Evolutionary conservation across 345 rosid species (phyloP), one percentile per base, ranked within the genome.

Genomic region (Citrus glauca): DNA sequence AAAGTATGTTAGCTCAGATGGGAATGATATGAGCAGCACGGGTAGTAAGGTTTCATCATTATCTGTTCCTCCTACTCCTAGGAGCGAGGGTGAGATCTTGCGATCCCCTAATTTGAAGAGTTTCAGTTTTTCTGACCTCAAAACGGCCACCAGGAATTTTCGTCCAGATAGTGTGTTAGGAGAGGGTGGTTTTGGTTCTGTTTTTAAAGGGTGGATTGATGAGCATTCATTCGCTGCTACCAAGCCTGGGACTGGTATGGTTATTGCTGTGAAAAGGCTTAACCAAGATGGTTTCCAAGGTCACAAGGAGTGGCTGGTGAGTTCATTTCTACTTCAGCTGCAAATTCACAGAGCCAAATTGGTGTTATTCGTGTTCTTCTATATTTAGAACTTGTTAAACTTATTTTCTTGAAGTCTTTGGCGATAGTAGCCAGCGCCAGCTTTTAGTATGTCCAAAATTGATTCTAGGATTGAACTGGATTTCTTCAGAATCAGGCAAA

Each of bases 131-230:
- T 55, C 84, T 25, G 86, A 91, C 69, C 90, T 91, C 79, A 91
- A 81, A 80, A 76, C 77, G 85, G 86, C 96, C 64, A 91, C 96
- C 50, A 81, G 93, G 78, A 91, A 84, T 73, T 91, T 91, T 67
- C 91, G 93, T 45, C 89, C 92, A 0, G 96, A 91, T 76, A 91
- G 91, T 65, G 88, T 90, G 48, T 60, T 91, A 33, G 96, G 96
- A 69, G 96, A 91, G 84, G 96, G 96, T 66, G 93, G 96, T 70
- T 90, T 91, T 65, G 96, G 96, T 71, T 91, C 96, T 0, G 96
- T 91, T 63, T 90, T 88, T 57, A 91, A 91, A 79, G 96, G 96
- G 16, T 91, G 96, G 96, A 81, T 91, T 56, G 93, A 90, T 79
- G 88, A 84, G 81, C 75, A 86, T 68, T 80, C 96, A 59, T 79